Conservation (phyloP, 805 yeast genomes). For the Starmerella bacillaris region DNA sequence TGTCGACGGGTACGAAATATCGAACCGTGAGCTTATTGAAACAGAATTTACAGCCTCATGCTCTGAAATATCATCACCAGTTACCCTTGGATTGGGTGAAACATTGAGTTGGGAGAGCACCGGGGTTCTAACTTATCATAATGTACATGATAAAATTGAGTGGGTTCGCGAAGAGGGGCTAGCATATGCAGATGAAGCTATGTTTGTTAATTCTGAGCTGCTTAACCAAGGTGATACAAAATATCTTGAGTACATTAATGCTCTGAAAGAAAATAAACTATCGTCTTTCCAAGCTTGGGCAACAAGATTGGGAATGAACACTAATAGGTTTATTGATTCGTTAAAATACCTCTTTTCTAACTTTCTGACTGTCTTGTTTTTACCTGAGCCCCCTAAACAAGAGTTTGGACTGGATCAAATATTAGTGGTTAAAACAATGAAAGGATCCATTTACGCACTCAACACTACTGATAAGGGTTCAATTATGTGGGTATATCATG, state of each 20-base stretch:
- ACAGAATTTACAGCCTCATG: neutral
- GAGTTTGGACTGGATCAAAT: constrained; percentile 23
- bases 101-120: constrained; percentile 6
- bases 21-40: neutral
- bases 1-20: neutral
- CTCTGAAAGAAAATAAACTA: neutral
- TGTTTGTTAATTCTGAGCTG: constrained; percentile 12
- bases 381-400: constrained; percentile 6
- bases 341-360: neutral
- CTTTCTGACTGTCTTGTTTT: neutral
- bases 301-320: neutral
- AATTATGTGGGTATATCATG: constrained; percentile 17
- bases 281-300: neutral
- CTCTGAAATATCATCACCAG: neutral
- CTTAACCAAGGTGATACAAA: neutral
- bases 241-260: neutral
- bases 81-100: constrained; percentile 1
- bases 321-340: neutral
- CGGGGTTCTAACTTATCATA: constrained; percentile 4
- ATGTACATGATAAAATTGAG: constrained; percentile 2
- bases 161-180: constrained; percentile 22
- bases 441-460: constrained; percentile 20
- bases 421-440: constrained; percentile 19
- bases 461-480: constrained; percentile 18
- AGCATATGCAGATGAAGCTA: constrained; percentile 15